Conservation (phyloP, 2,329 filamentous ascomycete species). For the Mollisiaceae sp. region DNA sequence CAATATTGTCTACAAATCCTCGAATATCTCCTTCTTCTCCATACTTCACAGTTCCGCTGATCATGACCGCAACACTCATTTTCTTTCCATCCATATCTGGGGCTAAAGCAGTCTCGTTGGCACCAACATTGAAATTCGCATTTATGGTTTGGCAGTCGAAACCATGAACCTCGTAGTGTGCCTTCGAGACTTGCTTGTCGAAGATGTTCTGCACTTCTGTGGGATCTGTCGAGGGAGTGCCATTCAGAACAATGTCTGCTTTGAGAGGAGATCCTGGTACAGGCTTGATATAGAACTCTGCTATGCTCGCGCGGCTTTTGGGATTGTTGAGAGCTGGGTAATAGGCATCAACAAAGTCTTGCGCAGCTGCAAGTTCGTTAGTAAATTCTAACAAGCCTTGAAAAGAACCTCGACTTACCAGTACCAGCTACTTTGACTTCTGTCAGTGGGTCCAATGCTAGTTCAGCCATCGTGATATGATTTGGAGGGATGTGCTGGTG, state of each 20-base stretch:
- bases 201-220: slow-evolving; percentile 72
- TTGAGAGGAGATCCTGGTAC: slow-evolving; percentile 58
- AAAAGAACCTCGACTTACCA: slow-evolving; percentile 35
- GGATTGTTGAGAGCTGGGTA: slow-evolving; percentile 73
- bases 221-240: slow-evolving; percentile 66
- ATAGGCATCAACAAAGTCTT: slow-evolving; percentile 74
- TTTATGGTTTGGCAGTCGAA: slow-evolving; percentile 82
- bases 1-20: slow-evolving; percentile 80
- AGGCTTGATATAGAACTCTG: slow-evolving; percentile 72
- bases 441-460: slow-evolving; percentile 50
- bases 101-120: slow-evolving; percentile 51
- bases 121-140: slow-evolving; percentile 63
- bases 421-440: slow-evolving; percentile 45
- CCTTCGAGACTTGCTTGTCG: slow-evolving; percentile 62
- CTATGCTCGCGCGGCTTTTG: slow-evolving; percentile 54
- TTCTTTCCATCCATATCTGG: slow-evolving; percentile 59
- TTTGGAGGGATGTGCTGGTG: background rate
- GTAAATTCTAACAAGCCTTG: slow-evolving; percentile 9
- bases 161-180: slow-evolving; percentile 75
- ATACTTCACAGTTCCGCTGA: slow-evolving; percentile 74
- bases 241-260: slow-evolving; percentile 81
- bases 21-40: slow-evolving; percentile 63
- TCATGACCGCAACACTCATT: slow-evolving; percentile 73
- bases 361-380: slow-evolving; percentile 59
- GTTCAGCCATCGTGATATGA: slow-evolving; percentile 44